phyloP scores from a whole-genome alignment of 345 rosid species.

The Boechera divaricarpa region DNA sequence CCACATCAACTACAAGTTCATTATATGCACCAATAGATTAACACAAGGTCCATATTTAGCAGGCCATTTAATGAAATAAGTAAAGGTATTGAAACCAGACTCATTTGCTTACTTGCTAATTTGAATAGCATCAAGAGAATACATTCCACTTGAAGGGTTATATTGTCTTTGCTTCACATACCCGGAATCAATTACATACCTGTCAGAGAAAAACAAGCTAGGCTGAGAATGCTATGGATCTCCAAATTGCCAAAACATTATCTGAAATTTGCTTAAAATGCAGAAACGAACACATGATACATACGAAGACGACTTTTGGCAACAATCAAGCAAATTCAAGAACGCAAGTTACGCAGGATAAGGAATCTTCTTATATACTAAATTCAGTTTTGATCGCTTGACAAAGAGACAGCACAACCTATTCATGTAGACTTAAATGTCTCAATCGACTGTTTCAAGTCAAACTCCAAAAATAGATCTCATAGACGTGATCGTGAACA shows the following conservation, averaged over 20 bases:
- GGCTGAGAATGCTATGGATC: conserved; percentile 29
- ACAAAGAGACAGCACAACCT: conserved; percentile 6
- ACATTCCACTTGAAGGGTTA: conserved; percentile 95
- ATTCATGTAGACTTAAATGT: conserved; percentile 8
- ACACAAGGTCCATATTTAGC: background rate
- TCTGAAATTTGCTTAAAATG: conserved; percentile 13
- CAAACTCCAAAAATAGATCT: conserved; percentile 1
- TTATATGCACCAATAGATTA: background rate
- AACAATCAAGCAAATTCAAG: conserved; percentile 30
- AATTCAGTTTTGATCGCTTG: background rate
- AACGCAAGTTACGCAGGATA: background rate
- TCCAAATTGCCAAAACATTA: conserved; percentile 21
- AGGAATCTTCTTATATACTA: conserved; percentile 3
- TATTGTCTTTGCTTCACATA: conserved; percentile 95
- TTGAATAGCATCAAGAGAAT: conserved; percentile 92
- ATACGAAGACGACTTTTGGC: background rate
- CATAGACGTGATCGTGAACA: conserved; percentile 5
- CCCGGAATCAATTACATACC: conserved; percentile 96
- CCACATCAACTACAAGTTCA: conserved; percentile 6
- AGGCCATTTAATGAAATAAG: background rate
- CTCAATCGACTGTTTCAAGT: background rate
- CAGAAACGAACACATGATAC: conserved; percentile 18
- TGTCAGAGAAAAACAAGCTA: conserved; percentile 47
- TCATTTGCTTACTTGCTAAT: conserved; percentile 87
- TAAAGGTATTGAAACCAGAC: conserved; percentile 25